phyloP scores from a whole-genome alignment of 306 rosid genomes.

The Vigna angularis region DNA sequence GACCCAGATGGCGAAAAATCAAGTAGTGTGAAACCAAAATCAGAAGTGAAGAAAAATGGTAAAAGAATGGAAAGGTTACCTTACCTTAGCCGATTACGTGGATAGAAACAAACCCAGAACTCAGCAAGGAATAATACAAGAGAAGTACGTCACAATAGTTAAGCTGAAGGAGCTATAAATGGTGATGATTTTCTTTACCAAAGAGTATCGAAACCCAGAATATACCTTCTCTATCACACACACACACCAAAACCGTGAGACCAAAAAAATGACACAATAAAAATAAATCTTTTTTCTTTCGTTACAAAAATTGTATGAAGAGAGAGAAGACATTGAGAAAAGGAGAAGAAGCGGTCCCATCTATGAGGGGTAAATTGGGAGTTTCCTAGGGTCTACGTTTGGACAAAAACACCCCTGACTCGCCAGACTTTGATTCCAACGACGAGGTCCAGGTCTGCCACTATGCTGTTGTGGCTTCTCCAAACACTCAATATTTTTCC shows the following conservation, averaged over 20 bases:
- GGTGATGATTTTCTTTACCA: conserved; percentile 41
- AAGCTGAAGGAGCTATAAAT: conserved; percentile 42
- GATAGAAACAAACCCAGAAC: conserved; percentile 25
- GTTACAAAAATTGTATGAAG: neutral
- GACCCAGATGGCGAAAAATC: neutral
- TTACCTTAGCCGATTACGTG: conserved; percentile 50
- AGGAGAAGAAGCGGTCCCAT: conserved; percentile 2
- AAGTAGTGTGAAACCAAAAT: conserved; percentile 35
- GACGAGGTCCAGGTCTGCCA: conserved; percentile 13
- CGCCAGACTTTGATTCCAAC: conserved; percentile 37
- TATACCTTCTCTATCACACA: conserved; percentile 53
- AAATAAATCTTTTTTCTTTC: conserved; percentile 22
- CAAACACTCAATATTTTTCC: neutral
- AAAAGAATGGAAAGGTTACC: conserved; percentile 14
- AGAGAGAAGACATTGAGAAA: conserved; percentile 23
- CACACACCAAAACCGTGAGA: neutral
- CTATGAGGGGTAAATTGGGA: conserved; percentile 56
- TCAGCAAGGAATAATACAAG: conserved; percentile 19
- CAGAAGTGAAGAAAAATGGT: conserved; percentile 5
- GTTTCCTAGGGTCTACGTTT: neutral
- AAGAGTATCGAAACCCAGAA: conserved; percentile 64
- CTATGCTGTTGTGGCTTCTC: conserved; percentile 29
- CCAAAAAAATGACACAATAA: conserved; percentile 38
- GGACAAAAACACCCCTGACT: conserved; percentile 47
- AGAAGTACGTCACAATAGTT: conserved; percentile 29